These are phyloP conservation scores for Phellopilus nigrolimitatus DNA, from an alignment of 1,284 basidiomycete species.

Conservation along the genomic window DNA sequence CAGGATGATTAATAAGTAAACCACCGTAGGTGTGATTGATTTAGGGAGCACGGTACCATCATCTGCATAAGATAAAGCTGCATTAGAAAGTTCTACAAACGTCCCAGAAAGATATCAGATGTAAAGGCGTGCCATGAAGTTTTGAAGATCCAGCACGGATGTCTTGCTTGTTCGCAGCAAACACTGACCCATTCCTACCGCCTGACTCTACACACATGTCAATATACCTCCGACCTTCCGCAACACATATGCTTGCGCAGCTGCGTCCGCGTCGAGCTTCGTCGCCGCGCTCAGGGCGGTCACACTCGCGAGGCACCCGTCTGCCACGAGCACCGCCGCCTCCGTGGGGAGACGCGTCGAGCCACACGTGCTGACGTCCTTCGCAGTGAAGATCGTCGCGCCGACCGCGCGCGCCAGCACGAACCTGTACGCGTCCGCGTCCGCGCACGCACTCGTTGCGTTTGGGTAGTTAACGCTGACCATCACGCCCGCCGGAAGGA, in stretches of 20 bases:
- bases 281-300: slow-evolving; percentile 42
- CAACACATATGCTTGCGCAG: slow-evolving; percentile 37
- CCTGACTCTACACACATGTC: too few relatives aligned
- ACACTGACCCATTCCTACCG: too few relatives aligned
- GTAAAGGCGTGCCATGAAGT: too few relatives aligned
- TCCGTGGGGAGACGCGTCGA: slow-evolving; percentile 38
- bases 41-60: too few relatives aligned
- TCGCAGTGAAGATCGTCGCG: slow-evolving; percentile 21
- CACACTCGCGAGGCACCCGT: slow-evolving; percentile 43
- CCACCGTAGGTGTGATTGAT: too few relatives aligned
- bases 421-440: slow-evolving; percentile 36
- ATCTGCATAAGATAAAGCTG: too few relatives aligned
- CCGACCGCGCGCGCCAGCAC: slow-evolving; percentile 24
- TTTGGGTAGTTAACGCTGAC: slow-evolving; percentile 50
- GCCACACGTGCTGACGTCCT: slow-evolving; percentile 36
- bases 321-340: slow-evolving; percentile 29
- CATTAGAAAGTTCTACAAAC: too few relatives aligned
- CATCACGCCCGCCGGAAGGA: slow-evolving; percentile 37
- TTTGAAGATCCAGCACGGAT: too few relatives aligned
- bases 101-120: too few relatives aligned
- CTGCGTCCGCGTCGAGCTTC: slow-evolving; percentile 39
- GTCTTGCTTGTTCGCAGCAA: too few relatives aligned
- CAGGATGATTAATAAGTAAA: too few relatives aligned
- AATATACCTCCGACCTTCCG: slow-evolving; percentile 32
- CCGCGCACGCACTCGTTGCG: slow-evolving; percentile 33